Conservation (phyloP, 78 protist genomes). For the Salpingoeca rosetta region DNA sequence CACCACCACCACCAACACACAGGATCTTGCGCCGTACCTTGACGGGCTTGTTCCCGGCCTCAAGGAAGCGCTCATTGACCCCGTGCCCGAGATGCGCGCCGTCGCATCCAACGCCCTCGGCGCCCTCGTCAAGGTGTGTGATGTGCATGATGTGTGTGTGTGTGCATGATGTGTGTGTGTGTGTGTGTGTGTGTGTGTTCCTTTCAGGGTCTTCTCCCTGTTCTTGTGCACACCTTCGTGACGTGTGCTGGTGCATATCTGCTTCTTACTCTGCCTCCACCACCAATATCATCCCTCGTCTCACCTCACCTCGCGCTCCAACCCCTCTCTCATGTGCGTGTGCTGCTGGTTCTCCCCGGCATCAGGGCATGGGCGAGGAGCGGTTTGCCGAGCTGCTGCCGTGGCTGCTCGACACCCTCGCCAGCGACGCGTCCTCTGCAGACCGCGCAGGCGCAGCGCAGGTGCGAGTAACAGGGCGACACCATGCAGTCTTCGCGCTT, state of each 20-base stretch:
- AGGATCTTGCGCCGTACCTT: conserved; percentile 61
- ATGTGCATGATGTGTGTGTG: too few relatives aligned
- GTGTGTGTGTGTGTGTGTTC: too few relatives aligned
- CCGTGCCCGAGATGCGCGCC: conserved; percentile 69
- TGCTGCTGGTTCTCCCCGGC: too few relatives aligned
- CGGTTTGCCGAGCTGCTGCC: conserved; percentile 51
- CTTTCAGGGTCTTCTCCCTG: background rate
- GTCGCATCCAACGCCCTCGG: conserved; percentile 61
- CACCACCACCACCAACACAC: background rate
- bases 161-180: too few relatives aligned
- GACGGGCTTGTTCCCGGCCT: conserved; percentile 52
- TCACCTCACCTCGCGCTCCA: too few relatives aligned
- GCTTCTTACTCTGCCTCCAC: too few relatives aligned
- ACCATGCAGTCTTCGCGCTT: too few relatives aligned
- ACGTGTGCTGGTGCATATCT: too few relatives aligned
- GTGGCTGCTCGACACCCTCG: conserved; percentile 56
- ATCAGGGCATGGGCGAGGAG: conserved; percentile 64
- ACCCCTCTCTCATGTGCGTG: background rate
- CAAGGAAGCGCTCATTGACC: conserved; percentile 61
- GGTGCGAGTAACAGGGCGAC: too few relatives aligned
- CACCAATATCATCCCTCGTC: too few relatives aligned
- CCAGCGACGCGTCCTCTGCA: conserved; percentile 46
- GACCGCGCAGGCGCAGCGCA: conserved; percentile 87
- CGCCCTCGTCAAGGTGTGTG: conserved; percentile 43
- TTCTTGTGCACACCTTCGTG: background rate